These are phyloP conservation scores for Angomonas deanei DNA, from an alignment of 208 protist genomes.

Conservation along the genomic window DNA sequence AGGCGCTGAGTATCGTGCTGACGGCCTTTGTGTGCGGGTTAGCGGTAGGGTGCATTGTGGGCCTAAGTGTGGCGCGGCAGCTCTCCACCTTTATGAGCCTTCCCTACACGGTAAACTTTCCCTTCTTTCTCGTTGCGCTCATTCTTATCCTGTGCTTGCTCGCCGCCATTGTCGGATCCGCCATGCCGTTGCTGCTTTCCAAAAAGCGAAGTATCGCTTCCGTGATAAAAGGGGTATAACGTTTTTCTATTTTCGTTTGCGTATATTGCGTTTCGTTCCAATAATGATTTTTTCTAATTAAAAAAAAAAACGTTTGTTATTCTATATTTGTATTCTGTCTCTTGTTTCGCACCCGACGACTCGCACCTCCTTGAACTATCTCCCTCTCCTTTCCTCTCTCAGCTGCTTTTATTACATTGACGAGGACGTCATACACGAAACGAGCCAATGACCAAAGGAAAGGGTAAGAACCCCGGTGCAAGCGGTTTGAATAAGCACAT, in stretches of 20 bases:
- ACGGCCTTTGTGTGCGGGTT: conserved; percentile 84
- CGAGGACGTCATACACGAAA: neutral
- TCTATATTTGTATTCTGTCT: neutral
- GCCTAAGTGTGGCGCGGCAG: conserved; percentile 82
- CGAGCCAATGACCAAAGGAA: conserved; percentile 74
- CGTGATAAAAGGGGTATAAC: conserved; percentile 1
- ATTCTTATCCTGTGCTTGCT: conserved; percentile 69
- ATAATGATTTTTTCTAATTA: neutral
- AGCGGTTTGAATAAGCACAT: conserved; percentile 85
- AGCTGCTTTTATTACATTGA: neutral
- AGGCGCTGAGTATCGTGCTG: conserved; percentile 90
- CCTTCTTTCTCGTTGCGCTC: conserved; percentile 76
- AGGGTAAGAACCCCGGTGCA: conserved; percentile 79
- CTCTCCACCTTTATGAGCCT: conserved; percentile 85
- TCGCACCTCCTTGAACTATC: too few species aligned
- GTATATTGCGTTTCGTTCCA: neutral
- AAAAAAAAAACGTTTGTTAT: conserved; percentile 4
- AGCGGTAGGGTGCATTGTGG: conserved; percentile 61
- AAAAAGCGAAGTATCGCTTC: neutral
- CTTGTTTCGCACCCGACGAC: too few species aligned
- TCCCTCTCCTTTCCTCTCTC: neutral
- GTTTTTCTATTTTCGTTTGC: conserved; percentile 1
- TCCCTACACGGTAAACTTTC: conserved; percentile 87
- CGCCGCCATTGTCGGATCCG: conserved; percentile 83
- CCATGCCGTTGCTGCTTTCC: conserved; percentile 68